Base-by-base conservation (phyloP, 805 yeast genomes). In the Blastobotrys chiropterorum region DNA sequence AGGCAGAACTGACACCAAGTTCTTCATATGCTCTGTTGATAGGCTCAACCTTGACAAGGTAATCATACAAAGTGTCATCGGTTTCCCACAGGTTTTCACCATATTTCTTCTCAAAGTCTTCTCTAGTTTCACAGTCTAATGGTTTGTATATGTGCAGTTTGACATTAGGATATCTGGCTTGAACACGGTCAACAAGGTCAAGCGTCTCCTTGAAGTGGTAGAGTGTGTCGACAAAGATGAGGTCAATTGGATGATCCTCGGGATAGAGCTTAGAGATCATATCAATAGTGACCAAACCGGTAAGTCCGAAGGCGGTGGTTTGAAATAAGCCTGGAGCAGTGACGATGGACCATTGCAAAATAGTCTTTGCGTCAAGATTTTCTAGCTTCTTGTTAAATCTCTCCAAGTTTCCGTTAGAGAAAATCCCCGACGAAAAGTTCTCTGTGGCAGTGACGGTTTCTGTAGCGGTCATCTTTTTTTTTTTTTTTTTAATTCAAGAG, bases 171-270 rank as follows among this genome's bases (percentile, higher is more conserved):
- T 92, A 92, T 54, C 73, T 77, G 14, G 62, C 57, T 60, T 79
- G 71, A 41, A 92, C 77, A 11, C 70, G 72, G 1, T 78, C 74
- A 3, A 90, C 84, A 40, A 92, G 75, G 2, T 83, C 88, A 43
- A 84, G 70, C 0, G 98, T 92, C 67, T 92, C 98, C n/a, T 92
- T 90, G 74, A 92, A 92, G 67, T 92, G 97, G 63, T 90, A 87
- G 56, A 92, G 72, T 0, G 98, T 92, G 65, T 92, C 97, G 46
- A 90, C 75, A 66, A 92, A 92, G 1, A 92, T 84, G 51, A 90
- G 72, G 51, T 90, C 95, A 4, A 86, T 73, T 0, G 83, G 77
- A 44, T 70, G 66, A 54, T 58, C 53, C 7, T 53, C 55, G 38
- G 54, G 64, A 52, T 56, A 65, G 46, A 83, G 60, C 62, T 82